Evolutionary conservation across 441 rosid genomes (phyloP).

Genomic region (Biscutella laevigata): DNA sequence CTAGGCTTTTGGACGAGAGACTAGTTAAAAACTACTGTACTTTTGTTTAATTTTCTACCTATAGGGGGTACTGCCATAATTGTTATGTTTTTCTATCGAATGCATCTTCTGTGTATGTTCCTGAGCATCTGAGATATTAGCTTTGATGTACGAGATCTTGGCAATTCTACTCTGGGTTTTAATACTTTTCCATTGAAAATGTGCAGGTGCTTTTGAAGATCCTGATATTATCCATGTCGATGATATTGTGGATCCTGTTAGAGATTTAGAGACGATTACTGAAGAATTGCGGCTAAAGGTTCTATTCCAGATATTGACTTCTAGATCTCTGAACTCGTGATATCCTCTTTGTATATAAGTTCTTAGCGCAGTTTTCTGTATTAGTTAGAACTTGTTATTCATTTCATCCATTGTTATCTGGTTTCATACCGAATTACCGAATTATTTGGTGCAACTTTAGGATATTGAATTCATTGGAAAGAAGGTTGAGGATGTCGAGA

Average conservation of each 20-base stretch:
- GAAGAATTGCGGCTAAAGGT: conserved; percentile 91
- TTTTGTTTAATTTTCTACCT: neutral
- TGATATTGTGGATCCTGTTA: conserved; percentile 85
- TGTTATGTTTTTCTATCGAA: neutral
- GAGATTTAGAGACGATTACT: conserved; percentile 84
- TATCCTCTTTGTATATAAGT: neutral
- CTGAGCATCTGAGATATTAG: neutral
- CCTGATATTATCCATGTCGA: conserved; percentile 92
- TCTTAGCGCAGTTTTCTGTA: neutral
- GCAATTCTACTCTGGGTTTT: neutral
- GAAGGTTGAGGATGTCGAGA: conserved; percentile 79
- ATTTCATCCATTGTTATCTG: neutral
- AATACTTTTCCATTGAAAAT: conserved; percentile 1
- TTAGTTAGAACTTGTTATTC: neutral
- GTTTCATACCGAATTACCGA: conserved; percentile 1
- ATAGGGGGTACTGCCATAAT: neutral
- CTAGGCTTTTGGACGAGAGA: too few relatives aligned
- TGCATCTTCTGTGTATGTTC: neutral
- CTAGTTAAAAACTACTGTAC: neutral
- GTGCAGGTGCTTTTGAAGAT: conserved; percentile 92
- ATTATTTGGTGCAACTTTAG: conserved; percentile 31
- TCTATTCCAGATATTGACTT: neutral
- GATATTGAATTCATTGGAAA: conserved; percentile 83
- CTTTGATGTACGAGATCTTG: neutral
- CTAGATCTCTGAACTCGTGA: neutral